These are phyloP conservation scores for Rhizopogon hawkerae DNA, from an alignment of 1,284 basidiomycete genomes.

Conservation along the genomic window DNA sequence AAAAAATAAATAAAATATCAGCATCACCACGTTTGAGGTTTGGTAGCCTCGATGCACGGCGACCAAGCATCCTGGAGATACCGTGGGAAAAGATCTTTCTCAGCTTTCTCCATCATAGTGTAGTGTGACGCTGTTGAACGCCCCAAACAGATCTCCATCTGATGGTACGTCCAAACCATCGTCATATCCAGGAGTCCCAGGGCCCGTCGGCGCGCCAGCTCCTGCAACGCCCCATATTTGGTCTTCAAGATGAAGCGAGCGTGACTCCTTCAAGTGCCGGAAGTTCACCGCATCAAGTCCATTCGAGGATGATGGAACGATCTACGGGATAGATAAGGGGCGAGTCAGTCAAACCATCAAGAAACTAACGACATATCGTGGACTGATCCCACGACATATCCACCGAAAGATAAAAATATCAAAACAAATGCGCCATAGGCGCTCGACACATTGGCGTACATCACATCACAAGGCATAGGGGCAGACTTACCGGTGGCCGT, in stretches of 20 bases:
- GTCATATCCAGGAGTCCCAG: constrained; percentile 29
- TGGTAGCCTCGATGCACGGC: constrained; percentile 3
- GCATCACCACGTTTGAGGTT: background rate
- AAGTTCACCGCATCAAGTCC: constrained; percentile 87
- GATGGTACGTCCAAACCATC: constrained; percentile 41
- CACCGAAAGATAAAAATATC: background rate
- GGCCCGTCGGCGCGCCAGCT: constrained; percentile 24
- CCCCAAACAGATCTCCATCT: constrained; percentile 61
- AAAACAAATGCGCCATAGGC: background rate
- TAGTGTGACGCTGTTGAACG: constrained; percentile 82
- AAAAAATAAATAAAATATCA: constrained; percentile 2
- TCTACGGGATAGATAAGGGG: constrained; percentile 40
- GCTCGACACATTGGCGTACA: background rate
- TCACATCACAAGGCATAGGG: constrained; percentile 9
- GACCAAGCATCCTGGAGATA: constrained; percentile 5
- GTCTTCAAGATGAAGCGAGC: constrained; percentile 81
- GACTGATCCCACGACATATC: constrained; percentile 3
- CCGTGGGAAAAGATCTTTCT: constrained; percentile 6
- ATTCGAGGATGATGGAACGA: constrained; percentile 76
- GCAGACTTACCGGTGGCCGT: constrained; percentile 75
- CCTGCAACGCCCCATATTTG: constrained; percentile 35
- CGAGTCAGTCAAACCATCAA: constrained; percentile 10
- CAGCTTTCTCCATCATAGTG: constrained; percentile 68
- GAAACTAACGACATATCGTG: constrained; percentile 10
- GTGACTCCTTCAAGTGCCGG: constrained; percentile 82